Conservation (phyloP, 768 basidiomycete species). For the Boletus reticuloceps region DNA sequence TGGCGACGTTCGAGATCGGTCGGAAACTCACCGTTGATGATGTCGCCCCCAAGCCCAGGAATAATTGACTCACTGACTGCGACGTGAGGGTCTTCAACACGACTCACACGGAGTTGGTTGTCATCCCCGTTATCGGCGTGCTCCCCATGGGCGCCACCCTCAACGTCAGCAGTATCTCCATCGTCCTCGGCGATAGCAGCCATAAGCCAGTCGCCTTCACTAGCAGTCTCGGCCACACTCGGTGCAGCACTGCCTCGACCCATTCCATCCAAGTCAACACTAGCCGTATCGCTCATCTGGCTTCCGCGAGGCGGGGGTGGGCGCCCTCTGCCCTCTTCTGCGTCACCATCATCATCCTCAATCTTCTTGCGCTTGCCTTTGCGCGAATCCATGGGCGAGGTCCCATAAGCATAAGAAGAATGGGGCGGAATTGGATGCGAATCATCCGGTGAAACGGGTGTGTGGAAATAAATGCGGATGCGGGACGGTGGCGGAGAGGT, state of each 20-base stretch:
- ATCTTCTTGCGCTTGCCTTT: slow-evolving; percentile 88
- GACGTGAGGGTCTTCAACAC: slow-evolving; percentile 38
- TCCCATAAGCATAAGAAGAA: slow-evolving; percentile 37
- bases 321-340: slow-evolving; percentile 66
- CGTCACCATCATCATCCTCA: slow-evolving; percentile 83
- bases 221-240: slow-evolving; percentile 56
- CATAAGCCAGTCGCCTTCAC: slow-evolving; percentile 88
- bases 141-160: slow-evolving; percentile 53
- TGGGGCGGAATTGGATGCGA: slow-evolving; percentile 70
- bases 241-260: slow-evolving; percentile 64
- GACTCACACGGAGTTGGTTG: slow-evolving; percentile 43
- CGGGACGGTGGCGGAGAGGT: slow-evolving; percentile 64
- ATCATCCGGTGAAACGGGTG: slow-evolving; percentile 81
- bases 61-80: slow-evolving; percentile 32
- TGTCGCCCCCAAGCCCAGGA: slow-evolving; percentile 32
- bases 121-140: slow-evolving; percentile 45
- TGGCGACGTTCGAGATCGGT: slow-evolving; percentile 29
- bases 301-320: slow-evolving; percentile 55
- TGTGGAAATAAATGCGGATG: slow-evolving; percentile 91
- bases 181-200: slow-evolving; percentile 79
- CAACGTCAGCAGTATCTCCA: slow-evolving; percentile 53
- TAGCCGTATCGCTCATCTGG: slow-evolving; percentile 52
- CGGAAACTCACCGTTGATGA: slow-evolving; percentile 54
- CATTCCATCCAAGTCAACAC: slow-evolving; percentile 54
- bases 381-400: slow-evolving; percentile 54